Evolutionary conservation across 805 yeast genomes (phyloP), one percentile per base, ranked within the genome.

Genomic region (Schwanniomyces polymorphus): DNA sequence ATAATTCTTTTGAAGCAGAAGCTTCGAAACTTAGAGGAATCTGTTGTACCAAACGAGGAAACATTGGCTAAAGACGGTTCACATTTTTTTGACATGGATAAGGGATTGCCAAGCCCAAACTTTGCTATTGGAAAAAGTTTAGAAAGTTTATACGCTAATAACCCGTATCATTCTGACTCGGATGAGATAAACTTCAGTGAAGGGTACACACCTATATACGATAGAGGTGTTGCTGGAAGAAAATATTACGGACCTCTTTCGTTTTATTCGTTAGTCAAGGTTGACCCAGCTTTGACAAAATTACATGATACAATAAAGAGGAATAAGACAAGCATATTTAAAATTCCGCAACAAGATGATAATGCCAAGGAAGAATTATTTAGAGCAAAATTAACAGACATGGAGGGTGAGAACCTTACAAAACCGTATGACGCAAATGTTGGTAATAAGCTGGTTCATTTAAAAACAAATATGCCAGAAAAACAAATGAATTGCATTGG

Each of bases 221-320:
- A 55, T 31, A 55, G 54, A 34, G 68, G 63, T 4, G 58, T 61
- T 1, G 35, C 58, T 9, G 53, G 67, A 16, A 50, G 70, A 48
- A 50, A 54, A 26, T 59, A 61, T 41, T 60, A 51, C 41, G 72
- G 72, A 2, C 72, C 72, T 0, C 60, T 67, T 33, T 56, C 67
- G 7, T 65, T 68, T 63, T 51, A 61, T 5, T 52, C 70, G 6
- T 50, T 68, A 7, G 55, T 63, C 48, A 57, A 56, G 41, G 46
- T 60, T 34, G 74, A 69, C 43, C 52, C 55, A 12, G 67, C 53
- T 5, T 29, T 55, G 26, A 42, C 41, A 7, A 39, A 45, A 7
- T 11, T 56, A n/a, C 53, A 59, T 56, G 25, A 38, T 9, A 43
- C 45, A 12, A 12, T 56, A 21, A 42, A 46, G 41, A n/a, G 34